A percentile compares a stretch with the other conserved stretches of the same genome.
phyloP scores from a whole-genome alignment of 192 early-diverging fungal species.

The Lunasporangiospora selenospora region DNA sequence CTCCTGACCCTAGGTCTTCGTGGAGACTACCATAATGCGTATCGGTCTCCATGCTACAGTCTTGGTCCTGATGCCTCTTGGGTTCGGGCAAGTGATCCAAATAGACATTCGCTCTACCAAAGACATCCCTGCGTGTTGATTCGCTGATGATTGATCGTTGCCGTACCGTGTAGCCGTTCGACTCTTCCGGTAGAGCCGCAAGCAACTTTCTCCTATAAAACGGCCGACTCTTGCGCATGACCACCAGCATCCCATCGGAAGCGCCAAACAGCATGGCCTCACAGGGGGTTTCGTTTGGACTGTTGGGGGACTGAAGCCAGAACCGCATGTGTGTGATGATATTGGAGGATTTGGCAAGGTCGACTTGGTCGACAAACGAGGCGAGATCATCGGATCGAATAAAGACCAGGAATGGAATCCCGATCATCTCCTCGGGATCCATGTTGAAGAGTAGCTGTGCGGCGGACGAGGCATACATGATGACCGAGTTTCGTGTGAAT shows the following conservation, averaged over 20 bases:
- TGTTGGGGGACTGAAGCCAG: constrained; percentile 33
- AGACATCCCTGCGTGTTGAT: not conserved
- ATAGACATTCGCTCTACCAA: no score
- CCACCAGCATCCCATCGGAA: constrained; percentile 29
- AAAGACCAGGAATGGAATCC: constrained; percentile 35
- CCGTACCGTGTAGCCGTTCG: not conserved
- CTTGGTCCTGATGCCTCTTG: no score
- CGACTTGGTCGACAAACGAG: constrained; percentile 36
- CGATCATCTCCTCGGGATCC: constrained; percentile 17
- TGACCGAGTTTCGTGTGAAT: constrained; percentile 27
- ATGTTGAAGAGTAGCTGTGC: constrained; percentile 26
- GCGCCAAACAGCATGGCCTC: constrained; percentile 45
- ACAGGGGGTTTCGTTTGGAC: constrained; percentile 29
- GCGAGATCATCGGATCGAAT: constrained; percentile 35
- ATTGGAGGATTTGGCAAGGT: constrained; percentile 44
- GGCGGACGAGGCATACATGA: constrained; percentile 48
- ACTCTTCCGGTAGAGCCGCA: no score
- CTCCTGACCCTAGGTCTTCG: no score
- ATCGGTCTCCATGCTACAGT: no score
- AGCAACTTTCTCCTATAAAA: constrained; percentile 18
- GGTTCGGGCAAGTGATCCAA: no score
- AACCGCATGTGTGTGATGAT: constrained; percentile 42
- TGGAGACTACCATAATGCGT: no score
- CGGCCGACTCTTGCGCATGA: constrained; percentile 25
- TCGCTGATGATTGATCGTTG: not conserved